Conservation (phyloP, 345 rosid genomes). For the Arabis hirsuta region DNA sequence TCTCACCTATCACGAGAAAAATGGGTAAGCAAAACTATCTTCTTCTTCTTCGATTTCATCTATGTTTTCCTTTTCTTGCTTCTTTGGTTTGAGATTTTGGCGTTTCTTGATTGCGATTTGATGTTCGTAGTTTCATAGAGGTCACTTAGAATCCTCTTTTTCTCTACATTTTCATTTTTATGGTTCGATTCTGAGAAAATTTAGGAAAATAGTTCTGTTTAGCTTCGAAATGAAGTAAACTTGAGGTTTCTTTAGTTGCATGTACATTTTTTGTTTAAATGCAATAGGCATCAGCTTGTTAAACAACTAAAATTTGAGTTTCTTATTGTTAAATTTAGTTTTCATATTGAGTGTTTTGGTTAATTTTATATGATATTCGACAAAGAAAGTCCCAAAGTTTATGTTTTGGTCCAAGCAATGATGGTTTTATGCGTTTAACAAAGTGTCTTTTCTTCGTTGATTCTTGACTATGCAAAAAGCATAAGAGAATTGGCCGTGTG, state of each 20-base stretch:
- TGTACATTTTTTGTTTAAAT: constrained; percentile 30
- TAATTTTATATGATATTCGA: background rate
- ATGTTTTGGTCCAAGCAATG: constrained; percentile 35
- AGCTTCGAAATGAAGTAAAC: constrained; percentile 20
- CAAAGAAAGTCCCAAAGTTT: constrained; percentile 23
- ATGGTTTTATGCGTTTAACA: constrained; percentile 20
- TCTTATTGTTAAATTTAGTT: constrained; percentile 4
- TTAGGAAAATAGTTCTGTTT: background rate
- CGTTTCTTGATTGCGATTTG: constrained; percentile 27
- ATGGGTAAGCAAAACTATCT: constrained; percentile 49
- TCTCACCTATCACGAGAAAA: constrained; percentile 47
- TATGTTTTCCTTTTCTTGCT: constrained; percentile 20
- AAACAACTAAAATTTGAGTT: constrained; percentile 8
- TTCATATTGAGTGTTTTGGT: constrained; percentile 8
- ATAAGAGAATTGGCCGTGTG: constrained; percentile 40
- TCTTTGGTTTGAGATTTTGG: constrained; percentile 27
- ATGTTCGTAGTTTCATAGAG: constrained; percentile 30
- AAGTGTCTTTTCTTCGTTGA: constrained; percentile 36
- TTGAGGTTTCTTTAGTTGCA: constrained; percentile 29
- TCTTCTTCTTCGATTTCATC: constrained; percentile 35
- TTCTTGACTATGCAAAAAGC: constrained; percentile 36
- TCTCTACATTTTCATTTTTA: background rate
- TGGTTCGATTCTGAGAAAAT: background rate
- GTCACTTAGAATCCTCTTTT: constrained; percentile 9
- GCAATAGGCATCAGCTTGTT: constrained; percentile 29